Evolutionary conservation across 345 rosid species (phyloP), one percentile per base, ranked within the genome.

Genomic region (Salix koriyanagi): DNA sequence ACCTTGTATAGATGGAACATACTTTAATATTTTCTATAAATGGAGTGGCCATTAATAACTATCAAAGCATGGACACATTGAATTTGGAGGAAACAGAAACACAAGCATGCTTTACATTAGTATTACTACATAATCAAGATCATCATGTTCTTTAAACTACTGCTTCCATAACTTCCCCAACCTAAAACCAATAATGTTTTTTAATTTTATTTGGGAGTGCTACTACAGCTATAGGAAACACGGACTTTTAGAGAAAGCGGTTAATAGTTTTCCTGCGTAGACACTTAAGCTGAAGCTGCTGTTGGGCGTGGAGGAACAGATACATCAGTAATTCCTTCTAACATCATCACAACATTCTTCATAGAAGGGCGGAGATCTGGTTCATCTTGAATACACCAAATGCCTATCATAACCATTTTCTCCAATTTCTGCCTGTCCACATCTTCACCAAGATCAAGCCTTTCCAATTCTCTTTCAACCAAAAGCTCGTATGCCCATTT

Each of bases 371-470:
- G 80, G 36, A 72, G 64, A 64, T 39, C 65, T 5, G 79, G 76
- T 30, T 83, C 81, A 44, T 80, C 86, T 46, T 70, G 81, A 34
- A 77, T 50, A 4, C 83, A 83, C 70, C 79, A 75, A 0, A 83
- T 14, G 11, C 71, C 79, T 0, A 80, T 46, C 28, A 19, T 78
- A 26, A 83, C 79, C 86, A 83, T 77, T 44, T 50, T 80, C 60
- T 80, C 44, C 25, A 80, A 6, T 2, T 21, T 42, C 56, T 34
- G 68, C 75, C 26, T 36, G 65, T 78, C 78, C 7, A 41, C 75
- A 5, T 61, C 73, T 25, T 41, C 76, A 1, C 69, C 42, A 64
- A 18, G 30, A 10, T 61, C 69, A 26, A 73, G 69, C 42, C 58
- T 74, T 7, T 74, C 39, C 21, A 74, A 44, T 32, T 44, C 69